phyloP scores from a whole-genome alignment of 306 rosid genomes.

The Castanospermum australe region DNA sequence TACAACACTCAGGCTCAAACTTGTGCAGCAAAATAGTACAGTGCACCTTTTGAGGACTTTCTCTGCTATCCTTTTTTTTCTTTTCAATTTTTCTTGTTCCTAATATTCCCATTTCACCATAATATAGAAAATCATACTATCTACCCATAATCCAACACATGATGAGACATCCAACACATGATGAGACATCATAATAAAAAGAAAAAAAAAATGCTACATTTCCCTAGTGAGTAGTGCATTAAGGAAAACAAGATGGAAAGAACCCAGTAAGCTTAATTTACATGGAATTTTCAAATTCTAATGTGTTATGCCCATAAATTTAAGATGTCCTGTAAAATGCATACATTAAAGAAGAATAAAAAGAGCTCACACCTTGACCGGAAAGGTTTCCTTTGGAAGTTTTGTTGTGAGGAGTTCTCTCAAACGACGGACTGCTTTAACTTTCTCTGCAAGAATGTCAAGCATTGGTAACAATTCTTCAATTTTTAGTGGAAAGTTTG shows the following conservation, averaged over 20 bases:
- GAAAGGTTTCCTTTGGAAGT: conserved; percentile 89
- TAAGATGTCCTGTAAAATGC: neutral
- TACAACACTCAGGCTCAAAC: neutral
- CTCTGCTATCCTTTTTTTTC: too few relatives aligned
- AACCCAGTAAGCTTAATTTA: neutral
- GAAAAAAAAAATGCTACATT: neutral
- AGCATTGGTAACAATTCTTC: conserved; percentile 88
- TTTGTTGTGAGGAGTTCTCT: conserved; percentile 91
- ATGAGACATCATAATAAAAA: neutral
- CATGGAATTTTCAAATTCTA: neutral
- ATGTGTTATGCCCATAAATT: neutral
- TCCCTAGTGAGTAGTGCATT: neutral
- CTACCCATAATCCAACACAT: neutral
- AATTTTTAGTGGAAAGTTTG: conserved; percentile 68
- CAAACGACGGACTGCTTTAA: conserved; percentile 84
- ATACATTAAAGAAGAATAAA: neutral
- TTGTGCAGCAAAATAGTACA: neutral
- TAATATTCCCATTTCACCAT: too few relatives aligned
- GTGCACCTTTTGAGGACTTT: neutral
- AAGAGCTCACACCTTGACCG: conserved; percentile 71
- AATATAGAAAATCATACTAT: neutral
- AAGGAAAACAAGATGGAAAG: neutral
- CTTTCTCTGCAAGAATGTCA: conserved; percentile 87
- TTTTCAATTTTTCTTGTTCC: too few relatives aligned
- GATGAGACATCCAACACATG: neutral